Base-by-base conservation (phyloP, 1,284 basidiomycete species). In the Leccinum angustisporum region DNA sequence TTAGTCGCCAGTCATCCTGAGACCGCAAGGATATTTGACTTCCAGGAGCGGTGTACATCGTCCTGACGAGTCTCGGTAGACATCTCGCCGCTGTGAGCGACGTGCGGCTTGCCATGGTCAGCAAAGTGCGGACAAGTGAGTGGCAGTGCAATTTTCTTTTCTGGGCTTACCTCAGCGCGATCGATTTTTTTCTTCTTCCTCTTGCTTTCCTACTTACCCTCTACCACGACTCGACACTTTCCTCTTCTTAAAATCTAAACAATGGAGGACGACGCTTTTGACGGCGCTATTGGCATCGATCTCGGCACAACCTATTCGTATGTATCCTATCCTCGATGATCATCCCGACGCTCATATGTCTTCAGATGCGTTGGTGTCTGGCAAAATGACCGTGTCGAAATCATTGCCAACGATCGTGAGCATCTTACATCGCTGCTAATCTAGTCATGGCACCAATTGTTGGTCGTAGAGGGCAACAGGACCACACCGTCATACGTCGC, bases 401-500 rank as follows among this genome's bases (percentile, higher is more conserved):
- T 98, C 84, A 97, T 97, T 77, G 94, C 95, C 83, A 97, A 97
- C 77, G 94, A 93, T 82, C 91, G 91, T 92, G 71, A 78, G 90
- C 82, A 63, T 60, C 48, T 51, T 61, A 33, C 58, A 57, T 25
- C 52, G 30, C 31, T 52, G 40, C 16, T 10, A 43, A 53, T 60
- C 62, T 61, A 7, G 6, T 5, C n/a, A 21, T 61, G 25, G 59
- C 65, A 54, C 54, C 21, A 54, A 60, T 40, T n/a, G 6, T 46
- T 57, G 50, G 52, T 60, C 63, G 55, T 74, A 94, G 94, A 97
- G 92, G 97, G 96, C 76, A 98, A 98, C 89, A 89, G 97, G 71
- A 98, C 97, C 72, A 98, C 97, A 62, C 97, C 97, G 62, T 99
- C 97, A 70, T 98, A 98, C 81, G 97, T 98, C 79, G 95, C 97